Base-by-base conservation (phyloP, 2,329 filamentous ascomycete genomes). In the Aspergillus udagawae region DNA sequence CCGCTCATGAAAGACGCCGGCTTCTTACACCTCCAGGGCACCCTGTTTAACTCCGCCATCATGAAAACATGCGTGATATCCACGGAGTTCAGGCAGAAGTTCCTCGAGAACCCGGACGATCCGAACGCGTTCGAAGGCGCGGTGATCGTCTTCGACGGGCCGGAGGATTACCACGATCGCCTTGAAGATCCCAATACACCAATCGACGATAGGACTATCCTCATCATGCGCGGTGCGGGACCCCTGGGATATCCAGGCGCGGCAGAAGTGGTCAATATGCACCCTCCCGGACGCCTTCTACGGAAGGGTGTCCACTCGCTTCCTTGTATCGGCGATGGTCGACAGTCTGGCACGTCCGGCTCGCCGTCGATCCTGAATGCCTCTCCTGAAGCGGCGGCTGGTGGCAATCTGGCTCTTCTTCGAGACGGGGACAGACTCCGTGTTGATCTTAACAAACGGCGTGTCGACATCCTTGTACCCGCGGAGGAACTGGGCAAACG, bases 321-420 rank as follows among this genome's bases (percentile, higher is more conserved):
- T 50, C 76, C 78, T 7, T 82, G 79, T 56, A 80, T 84, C 57
- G 82, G 82, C 6, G 81, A 84, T 62, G 82, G 81, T 1, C 71
- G 82, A 49, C 82, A 83, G 63, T 82, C 79, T 7, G 81, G 82
- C 32, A 84, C 82, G 2, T 83, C 81, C 3, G 80, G 78, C 0
- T 81, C 78, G 3, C 82, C 81, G 1, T 82, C 79, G 0, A 83
- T 84, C 52, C 68, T 83, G n/a, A 83, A 83, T 58, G 81, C 80
- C 1, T 81, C 77, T 48, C 81, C 82, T 7, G 82, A 84, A 66
- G 81, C 82, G 12, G 80, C 81, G 1, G 79, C 78, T 9, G 81
- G 80, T 7, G 81, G 82, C 1, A 83, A 83, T 53, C 70, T 83
- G 21, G 80, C 79, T 3, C 72, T 83, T 21, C 66, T 83, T 21